phyloP scores from a whole-genome alignment of 345 rosid genomes.

The Arabidopsis suecica region DNA sequence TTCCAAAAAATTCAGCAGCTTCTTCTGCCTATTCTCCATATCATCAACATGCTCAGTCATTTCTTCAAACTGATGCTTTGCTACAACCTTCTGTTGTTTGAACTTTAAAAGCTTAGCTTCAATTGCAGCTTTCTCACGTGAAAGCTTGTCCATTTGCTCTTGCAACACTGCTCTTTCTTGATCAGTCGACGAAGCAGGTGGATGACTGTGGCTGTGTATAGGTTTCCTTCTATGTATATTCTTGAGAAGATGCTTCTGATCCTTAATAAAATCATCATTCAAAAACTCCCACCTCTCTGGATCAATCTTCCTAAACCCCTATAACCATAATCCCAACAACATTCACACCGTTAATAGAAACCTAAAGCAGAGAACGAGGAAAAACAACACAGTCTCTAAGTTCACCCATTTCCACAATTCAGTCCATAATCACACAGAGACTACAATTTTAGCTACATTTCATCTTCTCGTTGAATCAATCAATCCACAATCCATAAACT shows the following conservation, averaged over 20 bases:
- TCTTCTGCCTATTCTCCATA: slow-evolving; percentile 76
- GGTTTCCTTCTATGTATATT: slow-evolving; percentile 89
- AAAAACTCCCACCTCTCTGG: slow-evolving; percentile 93
- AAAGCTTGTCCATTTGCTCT: slow-evolving; percentile 73
- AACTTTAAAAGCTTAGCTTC: slow-evolving; percentile 62
- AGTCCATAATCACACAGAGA: too few species aligned
- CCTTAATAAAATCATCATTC: slow-evolving; percentile 84
- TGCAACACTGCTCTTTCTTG: slow-evolving; percentile 74
- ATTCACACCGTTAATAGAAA: slow-evolving; percentile 5
- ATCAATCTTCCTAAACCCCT: slow-evolving; percentile 96
- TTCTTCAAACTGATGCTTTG: slow-evolving; percentile 67
- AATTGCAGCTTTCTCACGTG: slow-evolving; percentile 68
- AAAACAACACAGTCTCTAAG: background rate
- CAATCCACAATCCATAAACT: background rate
- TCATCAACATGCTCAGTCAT: slow-evolving; percentile 54
- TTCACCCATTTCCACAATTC: background rate
- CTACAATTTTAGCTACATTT: slow-evolving; percentile 7
- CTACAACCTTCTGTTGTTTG: slow-evolving; percentile 62
- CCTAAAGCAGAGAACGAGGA: background rate
- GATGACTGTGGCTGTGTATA: slow-evolving; percentile 87
- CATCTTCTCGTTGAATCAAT: background rate
- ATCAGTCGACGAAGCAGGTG: slow-evolving; percentile 59
- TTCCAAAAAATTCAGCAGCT: slow-evolving; percentile 58
- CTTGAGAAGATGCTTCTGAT: slow-evolving; percentile 88
- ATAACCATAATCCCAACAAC: slow-evolving; percentile 26